Evolutionary conservation across 2,329 filamentous ascomycete species (phyloP).

Genomic region (Colletotrichum paranaense): DNA sequence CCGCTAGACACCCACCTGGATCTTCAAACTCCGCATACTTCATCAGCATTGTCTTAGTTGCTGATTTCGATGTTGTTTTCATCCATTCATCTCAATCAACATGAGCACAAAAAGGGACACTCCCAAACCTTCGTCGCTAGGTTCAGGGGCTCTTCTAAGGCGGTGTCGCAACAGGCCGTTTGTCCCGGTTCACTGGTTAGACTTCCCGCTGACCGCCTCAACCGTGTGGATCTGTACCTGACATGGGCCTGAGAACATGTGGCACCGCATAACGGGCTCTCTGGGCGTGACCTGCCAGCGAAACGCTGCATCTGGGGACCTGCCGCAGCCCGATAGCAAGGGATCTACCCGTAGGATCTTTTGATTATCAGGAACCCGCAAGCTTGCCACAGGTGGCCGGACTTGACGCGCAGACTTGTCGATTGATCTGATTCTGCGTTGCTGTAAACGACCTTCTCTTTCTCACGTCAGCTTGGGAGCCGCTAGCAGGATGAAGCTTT

Average conservation of each 20-base stretch:
- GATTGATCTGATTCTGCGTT: too few relatives aligned
- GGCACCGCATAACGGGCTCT: background rate
- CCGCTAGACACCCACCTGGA: background rate
- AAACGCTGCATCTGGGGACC: background rate
- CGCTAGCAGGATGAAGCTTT: too few relatives aligned
- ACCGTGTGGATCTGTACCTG: background rate
- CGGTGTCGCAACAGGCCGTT: background rate
- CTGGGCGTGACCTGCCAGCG: background rate
- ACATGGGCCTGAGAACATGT: background rate
- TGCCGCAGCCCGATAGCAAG: background rate
- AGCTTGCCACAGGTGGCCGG: too few relatives aligned
- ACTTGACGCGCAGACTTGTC: too few relatives aligned
- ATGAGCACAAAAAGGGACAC: background rate
- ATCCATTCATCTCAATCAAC: background rate
- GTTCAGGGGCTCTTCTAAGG: background rate
- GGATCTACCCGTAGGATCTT: too few relatives aligned
- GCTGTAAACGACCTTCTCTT: too few relatives aligned
- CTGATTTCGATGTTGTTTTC: background rate
- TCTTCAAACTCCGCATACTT: background rate
- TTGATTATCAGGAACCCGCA: too few relatives aligned
- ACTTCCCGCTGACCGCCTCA: background rate
- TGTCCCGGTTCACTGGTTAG: background rate
- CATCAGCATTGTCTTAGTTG: background rate
- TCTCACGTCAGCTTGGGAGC: too few relatives aligned
- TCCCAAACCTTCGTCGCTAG: background rate